Conservation (phyloP, 345 rosid genomes). For the Eucalyptus erythrocorys region DNA sequence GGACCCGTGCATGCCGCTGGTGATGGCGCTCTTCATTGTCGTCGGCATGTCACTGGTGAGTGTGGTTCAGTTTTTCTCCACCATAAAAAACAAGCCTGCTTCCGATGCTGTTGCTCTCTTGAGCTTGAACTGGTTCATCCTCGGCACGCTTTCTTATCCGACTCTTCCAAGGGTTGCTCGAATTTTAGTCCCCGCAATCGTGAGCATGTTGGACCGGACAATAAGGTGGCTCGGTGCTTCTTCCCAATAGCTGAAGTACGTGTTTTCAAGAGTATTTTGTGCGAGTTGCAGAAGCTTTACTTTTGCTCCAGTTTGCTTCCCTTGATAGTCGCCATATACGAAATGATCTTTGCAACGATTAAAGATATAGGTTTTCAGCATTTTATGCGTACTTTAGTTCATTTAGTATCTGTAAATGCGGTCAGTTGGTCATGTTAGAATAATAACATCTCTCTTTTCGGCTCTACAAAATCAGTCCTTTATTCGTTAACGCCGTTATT, state of each 20-base stretch:
- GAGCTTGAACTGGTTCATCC: conserved; percentile 78
- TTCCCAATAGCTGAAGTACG: neutral
- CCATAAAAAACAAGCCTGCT: conserved; percentile 50
- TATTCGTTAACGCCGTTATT: neutral
- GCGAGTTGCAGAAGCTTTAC: neutral
- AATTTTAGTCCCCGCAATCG: conserved; percentile 11
- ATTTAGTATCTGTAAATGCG: neutral
- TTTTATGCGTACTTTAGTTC: neutral
- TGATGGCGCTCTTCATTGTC: conserved; percentile 61
- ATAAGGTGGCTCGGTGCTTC: conserved; percentile 12
- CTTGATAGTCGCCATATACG: neutral
- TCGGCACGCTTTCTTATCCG: conserved; percentile 68
- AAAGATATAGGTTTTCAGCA: neutral
- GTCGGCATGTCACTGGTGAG: conserved; percentile 68
- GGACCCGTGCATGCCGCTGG: conserved; percentile 70
- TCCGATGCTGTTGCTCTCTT: conserved; percentile 70
- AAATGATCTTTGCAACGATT: neutral
- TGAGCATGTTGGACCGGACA: neutral
- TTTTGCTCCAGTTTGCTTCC: neutral
- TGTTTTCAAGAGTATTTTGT: neutral
- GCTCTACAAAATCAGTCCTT: neutral
- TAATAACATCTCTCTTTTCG: fast-evolving
- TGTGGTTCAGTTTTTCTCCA: conserved; percentile 57
- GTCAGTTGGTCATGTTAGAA: neutral
- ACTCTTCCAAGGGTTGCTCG: conserved; percentile 42